A percentile compares a stretch with the other conserved stretches of the same genome.
phyloP scores from a whole-genome alignment of 176 grass and related monocot species.

The Aegilops umbellulata region DNA sequence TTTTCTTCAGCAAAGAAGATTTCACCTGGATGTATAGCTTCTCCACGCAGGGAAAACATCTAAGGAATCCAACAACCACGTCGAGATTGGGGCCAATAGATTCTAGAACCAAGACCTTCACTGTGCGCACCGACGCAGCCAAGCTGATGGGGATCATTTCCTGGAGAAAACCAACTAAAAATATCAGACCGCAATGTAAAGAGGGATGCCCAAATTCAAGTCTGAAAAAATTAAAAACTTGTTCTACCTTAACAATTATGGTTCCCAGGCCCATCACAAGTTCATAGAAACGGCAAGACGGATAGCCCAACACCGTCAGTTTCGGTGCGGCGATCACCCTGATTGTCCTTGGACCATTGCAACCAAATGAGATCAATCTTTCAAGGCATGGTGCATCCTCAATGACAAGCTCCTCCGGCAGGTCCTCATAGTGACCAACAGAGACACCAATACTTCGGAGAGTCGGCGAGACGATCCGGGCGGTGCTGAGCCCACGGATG shows the following conservation, averaged over 20 bases:
- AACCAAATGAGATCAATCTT: neutral
- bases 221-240: neutral
- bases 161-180: too few species aligned
- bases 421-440: neutral
- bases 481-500: neutral
- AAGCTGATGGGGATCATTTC: neutral
- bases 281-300: rapidly evolving
- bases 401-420: neutral
- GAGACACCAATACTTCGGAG: neutral
- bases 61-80: neutral
- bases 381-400: neutral
- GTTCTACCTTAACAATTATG: neutral
- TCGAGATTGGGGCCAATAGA: neutral
- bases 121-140: neutral
- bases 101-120: neutral
- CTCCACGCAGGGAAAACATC: slow-evolving; percentile 10
- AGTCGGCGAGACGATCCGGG: neutral
- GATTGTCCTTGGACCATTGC: neutral
- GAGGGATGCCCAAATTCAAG: neutral
- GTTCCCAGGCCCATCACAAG: neutral
- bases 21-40: neutral
- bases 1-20: neutral
- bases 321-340: neutral
- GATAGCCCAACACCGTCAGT: neutral
- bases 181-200: too few species aligned